phyloP scores from a whole-genome alignment of 164 flowering plant species.

The Chloranthus sessilifolius region DNA sequence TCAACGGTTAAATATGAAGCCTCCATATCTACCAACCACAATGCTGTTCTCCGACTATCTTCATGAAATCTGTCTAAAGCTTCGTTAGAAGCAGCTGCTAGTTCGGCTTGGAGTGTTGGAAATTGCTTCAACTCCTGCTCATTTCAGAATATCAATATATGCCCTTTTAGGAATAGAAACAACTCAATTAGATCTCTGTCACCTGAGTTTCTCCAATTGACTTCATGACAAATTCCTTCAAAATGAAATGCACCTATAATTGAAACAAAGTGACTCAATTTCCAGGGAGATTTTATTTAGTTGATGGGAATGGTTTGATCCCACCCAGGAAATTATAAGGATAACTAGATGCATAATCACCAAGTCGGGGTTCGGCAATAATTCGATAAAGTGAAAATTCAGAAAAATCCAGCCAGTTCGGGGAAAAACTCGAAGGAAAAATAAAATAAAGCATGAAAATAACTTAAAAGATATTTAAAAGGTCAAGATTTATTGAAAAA shows the following conservation, averaged over 20 bases:
- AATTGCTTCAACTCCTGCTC: constrained; percentile 59
- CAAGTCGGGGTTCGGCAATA: no score
- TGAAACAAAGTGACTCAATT: no score
- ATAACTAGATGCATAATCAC: no score
- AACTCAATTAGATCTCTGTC: constrained; percentile 2
- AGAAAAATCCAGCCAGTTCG: no score
- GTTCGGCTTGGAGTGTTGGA: constrained; percentile 54
- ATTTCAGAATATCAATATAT: constrained; percentile 3
- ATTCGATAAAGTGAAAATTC: no score
- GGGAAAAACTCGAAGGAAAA: no score
- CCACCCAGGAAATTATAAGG: no score
- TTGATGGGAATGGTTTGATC: no score
- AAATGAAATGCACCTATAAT: constrained; percentile 45
- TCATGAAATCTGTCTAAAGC: constrained; percentile 65
- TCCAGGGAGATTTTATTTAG: no score
- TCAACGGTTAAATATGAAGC: constrained; percentile 62
- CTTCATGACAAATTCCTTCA: constrained; percentile 52
- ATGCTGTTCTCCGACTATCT: constrained; percentile 45
- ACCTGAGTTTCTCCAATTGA: constrained; percentile 52
- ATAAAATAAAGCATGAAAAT: no score
- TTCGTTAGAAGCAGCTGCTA: constrained; percentile 44
- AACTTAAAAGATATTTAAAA: no score
- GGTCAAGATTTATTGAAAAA: no score
- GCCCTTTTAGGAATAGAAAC: background rate
- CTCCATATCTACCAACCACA: constrained; percentile 72